phyloP scores from a whole-genome alignment of 441 rosid genomes.

The Aleurites moluccanus region DNA sequence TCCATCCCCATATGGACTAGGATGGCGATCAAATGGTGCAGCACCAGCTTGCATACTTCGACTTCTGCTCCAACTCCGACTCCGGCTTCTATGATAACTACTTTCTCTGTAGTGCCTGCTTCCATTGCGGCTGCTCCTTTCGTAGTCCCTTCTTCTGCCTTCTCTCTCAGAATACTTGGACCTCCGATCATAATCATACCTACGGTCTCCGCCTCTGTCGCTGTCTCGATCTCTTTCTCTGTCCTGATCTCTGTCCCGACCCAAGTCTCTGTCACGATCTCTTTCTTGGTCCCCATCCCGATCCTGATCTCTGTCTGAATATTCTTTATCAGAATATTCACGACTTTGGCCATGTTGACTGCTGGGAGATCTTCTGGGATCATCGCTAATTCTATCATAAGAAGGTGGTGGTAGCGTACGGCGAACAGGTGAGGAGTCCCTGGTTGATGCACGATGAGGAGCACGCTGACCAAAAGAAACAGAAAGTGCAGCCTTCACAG shows the following conservation, averaged over 20 bases:
- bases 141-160: constrained; percentile 52
- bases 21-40: constrained; percentile 45
- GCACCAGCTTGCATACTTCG: constrained; percentile 52
- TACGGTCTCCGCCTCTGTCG: constrained; percentile 50
- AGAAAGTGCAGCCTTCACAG: constrained; percentile 99
- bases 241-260: too few relatives aligned
- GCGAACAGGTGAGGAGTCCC: constrained; percentile 97
- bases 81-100: constrained; percentile 40
- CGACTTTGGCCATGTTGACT: constrained; percentile 59
- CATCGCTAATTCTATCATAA: constrained; percentile 57
- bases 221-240: constrained; percentile 28
- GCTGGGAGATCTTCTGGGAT: constrained; percentile 60
- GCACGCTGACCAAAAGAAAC: constrained; percentile 99
- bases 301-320: constrained; percentile 37
- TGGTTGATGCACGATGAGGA: constrained; percentile 98
- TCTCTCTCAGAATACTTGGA: constrained; percentile 55
- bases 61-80: constrained; percentile 68
- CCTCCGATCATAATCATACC: constrained; percentile 58
- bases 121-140: constrained; percentile 34
- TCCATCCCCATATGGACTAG: constrained; percentile 51
- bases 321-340: constrained; percentile 59
- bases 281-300: constrained; percentile 30
- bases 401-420: constrained; percentile 68
- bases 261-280: constrained; percentile 32
- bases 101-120: constrained; percentile 44